phyloP scores from a whole-genome alignment of 1,139 yeast genomes.

The Saccharomyces hybrid region DNA sequence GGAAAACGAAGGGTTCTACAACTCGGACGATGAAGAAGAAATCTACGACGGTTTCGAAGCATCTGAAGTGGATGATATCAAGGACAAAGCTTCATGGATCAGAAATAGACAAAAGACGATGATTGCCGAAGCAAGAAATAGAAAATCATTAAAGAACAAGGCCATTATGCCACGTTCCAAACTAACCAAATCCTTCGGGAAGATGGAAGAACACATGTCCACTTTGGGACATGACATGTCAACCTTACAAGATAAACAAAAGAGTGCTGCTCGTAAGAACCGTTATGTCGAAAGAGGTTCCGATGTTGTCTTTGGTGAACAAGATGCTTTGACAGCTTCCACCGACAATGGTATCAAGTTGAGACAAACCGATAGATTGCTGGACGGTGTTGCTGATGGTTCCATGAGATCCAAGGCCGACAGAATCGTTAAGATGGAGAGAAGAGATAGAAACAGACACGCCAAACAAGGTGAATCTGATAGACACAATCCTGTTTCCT shows the following conservation, averaged over 20 bases:
- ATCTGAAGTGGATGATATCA: conserved; percentile 64
- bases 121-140: conserved; percentile 80
- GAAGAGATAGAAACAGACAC: conserved; percentile 86
- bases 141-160: conserved; percentile 80
- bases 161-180: conserved; percentile 92
- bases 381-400: conserved; percentile 80
- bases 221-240: conserved; percentile 82
- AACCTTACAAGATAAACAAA: conserved; percentile 46
- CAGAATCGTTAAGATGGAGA: conserved; percentile 77
- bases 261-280: conserved; percentile 35
- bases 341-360: conserved; percentile 35
- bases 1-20: conserved; percentile 92
- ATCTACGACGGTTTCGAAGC: conserved; percentile 66
- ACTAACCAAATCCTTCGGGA: conserved; percentile 62
- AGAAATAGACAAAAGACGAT: conserved; percentile 90
- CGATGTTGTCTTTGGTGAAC: conserved; percentile 54
- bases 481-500: conserved; percentile 73
- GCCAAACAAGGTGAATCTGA: conserved; percentile 97
- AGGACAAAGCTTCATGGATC: conserved; percentile 89
- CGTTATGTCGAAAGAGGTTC: conserved; percentile 55
- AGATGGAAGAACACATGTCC: conserved; percentile 85
- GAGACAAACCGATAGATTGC: conserved; percentile 71
- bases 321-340: conserved; percentile 27
- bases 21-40: conserved; percentile 76
- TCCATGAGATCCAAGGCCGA: conserved; percentile 80